A percentile compares a stretch with the other conserved stretches of the same genome.
Conservation (phyloP, 2,329 filamentous ascomycete genomes). For the Cercospora beticola region DNA sequence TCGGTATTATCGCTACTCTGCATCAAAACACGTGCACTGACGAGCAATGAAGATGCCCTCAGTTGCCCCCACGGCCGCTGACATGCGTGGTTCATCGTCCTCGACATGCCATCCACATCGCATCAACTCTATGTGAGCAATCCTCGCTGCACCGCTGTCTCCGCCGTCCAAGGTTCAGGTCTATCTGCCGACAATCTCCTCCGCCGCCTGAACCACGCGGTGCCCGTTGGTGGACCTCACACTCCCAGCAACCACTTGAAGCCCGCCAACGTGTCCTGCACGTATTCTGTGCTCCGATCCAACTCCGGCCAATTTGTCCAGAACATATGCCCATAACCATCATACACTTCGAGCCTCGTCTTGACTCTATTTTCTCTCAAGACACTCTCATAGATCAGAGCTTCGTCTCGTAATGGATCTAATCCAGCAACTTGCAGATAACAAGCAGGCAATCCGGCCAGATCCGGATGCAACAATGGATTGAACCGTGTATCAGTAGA, state of each 20-base stretch:
- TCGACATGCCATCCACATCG: not conserved
- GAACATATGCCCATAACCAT: conserved; percentile 39
- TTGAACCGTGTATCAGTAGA: conserved; percentile 15
- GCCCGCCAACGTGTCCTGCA: conserved; percentile 15
- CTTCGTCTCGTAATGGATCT: conserved; percentile 55
- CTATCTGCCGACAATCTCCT: not conserved
- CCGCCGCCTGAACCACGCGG: not conserved
- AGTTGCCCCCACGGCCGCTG: not conserved
- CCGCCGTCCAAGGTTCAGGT: not conserved
- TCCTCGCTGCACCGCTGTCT: not conserved
- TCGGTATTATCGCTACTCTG: not conserved
- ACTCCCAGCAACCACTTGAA: conserved; percentile 12
- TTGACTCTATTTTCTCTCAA: conserved; percentile 45
- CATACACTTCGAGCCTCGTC: conserved; percentile 47
- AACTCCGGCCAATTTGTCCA: conserved; percentile 15
- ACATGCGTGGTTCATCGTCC: not conserved
- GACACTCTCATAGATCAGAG: conserved; percentile 51
- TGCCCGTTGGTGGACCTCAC: not conserved
- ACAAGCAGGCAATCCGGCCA: conserved; percentile 44
- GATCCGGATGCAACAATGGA: conserved; percentile 19
- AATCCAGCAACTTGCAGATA: conserved; percentile 54
- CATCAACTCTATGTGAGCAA: not conserved
- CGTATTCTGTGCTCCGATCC: conserved; percentile 10
- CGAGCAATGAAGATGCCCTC: not conserved
- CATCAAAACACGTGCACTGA: not conserved